A percentile compares a stretch with the other conserved stretches of the same genome.
Conservation (phyloP, 306 rosid genomes). For the Cucurbita moschata region DNA sequence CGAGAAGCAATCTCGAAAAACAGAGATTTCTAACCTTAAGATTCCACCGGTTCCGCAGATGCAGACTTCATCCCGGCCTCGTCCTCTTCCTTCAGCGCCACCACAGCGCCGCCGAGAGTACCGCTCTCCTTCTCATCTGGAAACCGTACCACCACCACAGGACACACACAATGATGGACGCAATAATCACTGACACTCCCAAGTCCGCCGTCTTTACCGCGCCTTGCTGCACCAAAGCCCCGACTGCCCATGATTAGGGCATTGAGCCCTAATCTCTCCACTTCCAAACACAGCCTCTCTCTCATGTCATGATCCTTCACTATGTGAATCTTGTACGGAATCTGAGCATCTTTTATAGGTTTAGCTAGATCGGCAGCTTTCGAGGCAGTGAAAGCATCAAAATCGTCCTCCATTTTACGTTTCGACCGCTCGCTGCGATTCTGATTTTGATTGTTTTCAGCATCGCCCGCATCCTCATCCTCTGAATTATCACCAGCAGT, state of each 20-base stretch:
- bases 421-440: conserved; percentile 20
- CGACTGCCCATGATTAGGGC: conserved; percentile 97
- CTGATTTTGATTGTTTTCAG: not conserved
- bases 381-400: conserved; percentile 73
- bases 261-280: conserved; percentile 87
- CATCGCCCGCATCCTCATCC: conserved; percentile 16
- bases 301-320: conserved; percentile 97
- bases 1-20: not conserved
- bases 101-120: conserved; percentile 13
- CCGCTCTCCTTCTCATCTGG: conserved; percentile 61
- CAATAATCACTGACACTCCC: conserved; percentile 97
- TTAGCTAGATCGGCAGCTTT: conserved; percentile 66
- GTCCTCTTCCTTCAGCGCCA: conserved; percentile 23
- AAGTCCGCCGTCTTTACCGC: conserved; percentile 73
- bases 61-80: conserved; percentile 18
- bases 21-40: conserved; percentile 40
- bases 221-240: conserved; percentile 70
- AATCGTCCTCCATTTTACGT: conserved; percentile 63
- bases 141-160: conserved; percentile 84
- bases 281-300: conserved; percentile 83
- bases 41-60: conserved; percentile 8
- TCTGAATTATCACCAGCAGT: conserved; percentile 27
- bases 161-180: conserved; percentile 91
- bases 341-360: conserved; percentile 73
- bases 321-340: conserved; percentile 92